phyloP scores from a whole-genome alignment of 495 filamentous ascomycete genomes.

The Durotheca rogersii region DNA sequence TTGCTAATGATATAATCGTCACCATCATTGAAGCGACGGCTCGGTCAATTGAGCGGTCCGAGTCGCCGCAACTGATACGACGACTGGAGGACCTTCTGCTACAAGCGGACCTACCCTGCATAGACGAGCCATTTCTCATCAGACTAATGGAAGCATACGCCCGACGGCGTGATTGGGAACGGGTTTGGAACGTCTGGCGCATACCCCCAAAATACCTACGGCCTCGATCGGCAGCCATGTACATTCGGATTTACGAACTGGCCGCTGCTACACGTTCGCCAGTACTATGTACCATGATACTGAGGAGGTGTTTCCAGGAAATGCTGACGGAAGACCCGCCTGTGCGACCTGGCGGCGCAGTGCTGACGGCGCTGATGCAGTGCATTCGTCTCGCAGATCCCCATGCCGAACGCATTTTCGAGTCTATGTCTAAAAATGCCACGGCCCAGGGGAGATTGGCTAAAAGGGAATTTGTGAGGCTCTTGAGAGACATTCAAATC shows the following conservation, averaged over 20 bases:
- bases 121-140: conserved; percentile 48
- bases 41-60: neutral
- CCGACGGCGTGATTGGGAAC: conserved; percentile 47
- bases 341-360: conserved; percentile 45
- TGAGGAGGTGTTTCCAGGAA: conserved; percentile 55
- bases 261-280: conserved; percentile 52
- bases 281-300: conserved; percentile 46
- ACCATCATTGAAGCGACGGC: conserved; percentile 40
- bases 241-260: conserved; percentile 54
- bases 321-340: conserved; percentile 60
- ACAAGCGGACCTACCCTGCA: conserved; percentile 43
- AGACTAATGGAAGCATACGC: conserved; percentile 50
- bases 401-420: conserved; percentile 1
- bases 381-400: conserved; percentile 57
- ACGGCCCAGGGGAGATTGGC: neutral
- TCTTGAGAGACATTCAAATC: conserved; percentile 2
- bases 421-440: neutral
- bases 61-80: conserved; percentile 19
- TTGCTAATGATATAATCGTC: conserved; percentile 43
- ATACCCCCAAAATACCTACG: conserved; percentile 51
- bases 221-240: conserved; percentile 56
- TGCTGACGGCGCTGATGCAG: conserved; percentile 45
- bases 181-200: conserved; percentile 64
- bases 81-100: conserved; percentile 32
- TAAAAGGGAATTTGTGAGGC: conserved; percentile 21